These are phyloP conservation scores for Fistulinella prunicolor DNA, from an alignment of 768 basidiomycete genomes.

Conservation along the genomic window DNA sequence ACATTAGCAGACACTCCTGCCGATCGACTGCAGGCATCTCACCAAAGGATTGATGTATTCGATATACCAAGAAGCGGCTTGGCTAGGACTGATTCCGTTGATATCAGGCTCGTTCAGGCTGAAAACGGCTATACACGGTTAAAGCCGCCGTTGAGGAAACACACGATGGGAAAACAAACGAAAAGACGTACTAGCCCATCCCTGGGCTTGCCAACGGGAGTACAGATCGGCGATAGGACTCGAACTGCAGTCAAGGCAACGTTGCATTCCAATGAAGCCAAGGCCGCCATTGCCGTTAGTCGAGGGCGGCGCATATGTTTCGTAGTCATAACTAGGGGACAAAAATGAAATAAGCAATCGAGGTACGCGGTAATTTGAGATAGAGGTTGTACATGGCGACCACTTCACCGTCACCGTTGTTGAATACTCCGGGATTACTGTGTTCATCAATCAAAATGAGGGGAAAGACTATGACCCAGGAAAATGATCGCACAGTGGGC, in stretches of 20 bases:
- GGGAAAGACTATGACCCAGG: too few relatives aligned
- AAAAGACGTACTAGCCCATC: constrained; percentile 30
- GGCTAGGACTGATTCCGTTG: constrained; percentile 25
- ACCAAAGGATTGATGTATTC: constrained; percentile 37
- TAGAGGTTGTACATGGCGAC: constrained; percentile 38
- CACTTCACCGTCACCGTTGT: constrained; percentile 34
- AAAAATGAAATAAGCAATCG: not conserved
- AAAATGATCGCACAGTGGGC: constrained; percentile 25
- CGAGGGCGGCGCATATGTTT: constrained; percentile 35
- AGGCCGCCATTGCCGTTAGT: constrained; percentile 37
- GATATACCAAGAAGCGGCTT: constrained; percentile 38
- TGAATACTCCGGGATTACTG: constrained; percentile 30
- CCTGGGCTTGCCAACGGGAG: constrained; percentile 31
- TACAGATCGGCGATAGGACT: constrained; percentile 33
- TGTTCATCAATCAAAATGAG: not conserved
- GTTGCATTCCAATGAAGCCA: constrained; percentile 40
- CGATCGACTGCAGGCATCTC: constrained; percentile 1
- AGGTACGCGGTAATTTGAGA: not conserved
- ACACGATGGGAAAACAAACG: too few relatives aligned
- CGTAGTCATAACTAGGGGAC: constrained; percentile 35
- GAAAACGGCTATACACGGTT: constrained; percentile 26
- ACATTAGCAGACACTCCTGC: not conserved
- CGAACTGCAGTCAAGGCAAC: constrained; percentile 36
- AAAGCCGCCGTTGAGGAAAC: not conserved
- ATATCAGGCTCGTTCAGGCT: constrained; percentile 38